Evolutionary conservation across 257 asterid species (phyloP), one percentile per base, ranked within the genome.

Genomic region (Solanum dulcamara): DNA sequence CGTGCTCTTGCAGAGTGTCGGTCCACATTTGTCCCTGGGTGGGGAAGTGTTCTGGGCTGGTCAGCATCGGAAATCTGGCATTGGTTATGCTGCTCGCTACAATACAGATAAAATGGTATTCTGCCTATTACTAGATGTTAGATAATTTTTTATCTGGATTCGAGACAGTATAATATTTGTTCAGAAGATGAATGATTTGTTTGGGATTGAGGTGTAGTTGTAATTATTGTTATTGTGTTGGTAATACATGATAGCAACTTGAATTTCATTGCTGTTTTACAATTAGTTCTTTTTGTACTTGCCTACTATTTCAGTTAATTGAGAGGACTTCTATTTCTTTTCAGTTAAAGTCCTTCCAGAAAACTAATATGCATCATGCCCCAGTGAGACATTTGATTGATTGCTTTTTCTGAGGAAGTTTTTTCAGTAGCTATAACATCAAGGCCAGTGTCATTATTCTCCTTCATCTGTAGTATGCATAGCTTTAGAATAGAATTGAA

Each of bases 21-120:
- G 94, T 81, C 92, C 92, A 62, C 87, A 86, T 88, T 88, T 96
- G 83, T 96, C 98, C 30, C 89, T 94, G 91, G 99, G 98, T 46
- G 98, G 99, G 72, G 99, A 94, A 88, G 93, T 93, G 59, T 94
- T 95, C 90, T 96, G 99, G 99, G 97, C 97, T 87, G 98, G 99
- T 88, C 98, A 94, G 86, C 98, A 93, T 89, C 89, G 98, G 77
- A 96, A 93, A 88, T 95, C 98, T 83, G 98, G 98, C 87, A 86
- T 94, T 87, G 99, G 99, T 83, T 96, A 91, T 84, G 97, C 95
- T 83, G 97, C 94, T 28, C 98, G 99, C 84, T 96, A 93, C 92
- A 96, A 89, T 93, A 94, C 95, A 50, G 97, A 94, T 86, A 94
- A 94, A 90, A 95, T 94, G 98, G 99, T 95, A 92, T 72, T 24